Percentiles rank a stretch among this genome's conserved stretches.
Conservation (phyloP, 1,284 basidiomycete species). For the Pyrrhoderma noxium region DNA sequence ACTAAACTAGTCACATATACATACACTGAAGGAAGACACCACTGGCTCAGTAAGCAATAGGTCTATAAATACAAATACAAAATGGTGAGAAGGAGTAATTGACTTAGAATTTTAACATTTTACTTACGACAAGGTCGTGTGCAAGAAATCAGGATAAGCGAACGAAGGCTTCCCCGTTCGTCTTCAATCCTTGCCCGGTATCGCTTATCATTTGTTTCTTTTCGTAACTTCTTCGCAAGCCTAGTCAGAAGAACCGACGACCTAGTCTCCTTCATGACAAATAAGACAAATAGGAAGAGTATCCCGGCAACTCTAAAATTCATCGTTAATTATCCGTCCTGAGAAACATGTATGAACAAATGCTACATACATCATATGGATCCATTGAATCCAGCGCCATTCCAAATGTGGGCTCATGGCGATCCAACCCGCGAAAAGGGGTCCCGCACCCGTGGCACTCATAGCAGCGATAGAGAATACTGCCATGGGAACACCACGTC, state of each 20-base stretch:
- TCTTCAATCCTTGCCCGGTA: slow-evolving; percentile 62
- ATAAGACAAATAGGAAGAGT: slow-evolving; percentile 36
- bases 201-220: slow-evolving; percentile 49
- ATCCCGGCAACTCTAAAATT: slow-evolving; percentile 36
- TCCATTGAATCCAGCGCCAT: slow-evolving; percentile 84
- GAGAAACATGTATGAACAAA: slow-evolving; percentile 6
- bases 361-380: slow-evolving; percentile 52
- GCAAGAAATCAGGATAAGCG: slow-evolving; percentile 57
- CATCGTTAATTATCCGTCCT: slow-evolving; percentile 4
- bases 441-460: slow-evolving; percentile 56
- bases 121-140: slow-evolving; percentile 60
- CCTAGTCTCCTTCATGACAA: slow-evolving; percentile 59
- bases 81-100: not conserved
- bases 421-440: slow-evolving; percentile 62
- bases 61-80: slow-evolving; percentile 29
- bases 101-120: not conserved
- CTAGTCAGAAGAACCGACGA: slow-evolving; percentile 51
- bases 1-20: slow-evolving; percentile 20
- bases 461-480: slow-evolving; percentile 55
- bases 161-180: slow-evolving; percentile 46
- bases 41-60: slow-evolving; percentile 71
- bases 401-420: slow-evolving; percentile 51
- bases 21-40: slow-evolving; percentile 64
- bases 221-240: slow-evolving; percentile 53
- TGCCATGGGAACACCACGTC: slow-evolving; percentile 68